Evolutionary conservation across 768 basidiomycete species (phyloP), one percentile per base, ranked within the genome.

Genomic region (Kwoniella bestiolae): DNA sequence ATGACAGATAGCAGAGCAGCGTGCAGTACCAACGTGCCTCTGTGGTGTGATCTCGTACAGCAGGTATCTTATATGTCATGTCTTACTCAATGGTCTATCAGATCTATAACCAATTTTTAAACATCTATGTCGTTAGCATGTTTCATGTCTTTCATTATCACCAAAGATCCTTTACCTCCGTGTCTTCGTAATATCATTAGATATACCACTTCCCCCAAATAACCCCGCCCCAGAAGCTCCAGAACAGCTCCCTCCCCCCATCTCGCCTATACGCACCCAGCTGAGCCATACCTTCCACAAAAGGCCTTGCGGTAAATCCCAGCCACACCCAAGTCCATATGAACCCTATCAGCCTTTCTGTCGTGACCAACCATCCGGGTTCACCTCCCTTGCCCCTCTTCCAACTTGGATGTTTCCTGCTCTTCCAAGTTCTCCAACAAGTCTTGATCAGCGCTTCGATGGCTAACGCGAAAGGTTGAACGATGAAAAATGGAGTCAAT

Each of bases 291-390:
- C 71, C 74, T 18, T 71, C 63, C 1, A 77, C 76, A 31, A 71
- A 75, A 55, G 63, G 70, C 21, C 65, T 59, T 12, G 76, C 74
- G 16, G 72, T 68, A 70, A 69, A 73, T 0, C 76, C 76, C 12
- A 78, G 52, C 70, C 70, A 78, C 44, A 63, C 51, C 76, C 76
- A 78, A 8, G 72, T 74, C 68, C 61, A 69, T 2, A 68, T 60
- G 51, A 78, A 78, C 0, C 76, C 74, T 5, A 75, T 12, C 14
- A 67, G 11, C 34, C 76, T 34, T 58, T 78, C 76, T 4, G 63
- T 4, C 12, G 60, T 56, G 12, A 71, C 52, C 38, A 73, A 26
- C 68, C 70, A 73, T 5, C n/a, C 47, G 0, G 73, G 69, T 12
- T 66, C 56, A n/a, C 32, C 21, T 0, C 50, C 55, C 14, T 35